Conservation (phyloP, 768 basidiomycete species). For the Crassisporium funariophilum region DNA sequence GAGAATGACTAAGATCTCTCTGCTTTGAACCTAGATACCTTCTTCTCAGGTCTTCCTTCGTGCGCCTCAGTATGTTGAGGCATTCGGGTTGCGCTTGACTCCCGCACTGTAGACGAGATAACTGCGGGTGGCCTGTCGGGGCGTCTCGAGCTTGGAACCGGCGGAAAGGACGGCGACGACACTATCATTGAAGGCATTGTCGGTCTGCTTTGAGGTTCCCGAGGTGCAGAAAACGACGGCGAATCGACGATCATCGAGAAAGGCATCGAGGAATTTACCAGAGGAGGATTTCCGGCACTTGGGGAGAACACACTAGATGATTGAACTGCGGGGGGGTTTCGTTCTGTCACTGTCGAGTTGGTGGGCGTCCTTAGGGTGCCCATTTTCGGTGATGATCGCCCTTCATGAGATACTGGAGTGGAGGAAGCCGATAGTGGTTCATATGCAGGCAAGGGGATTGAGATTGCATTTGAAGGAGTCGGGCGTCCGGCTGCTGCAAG, state of each 20-base stretch:
- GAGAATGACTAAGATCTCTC: constrained; percentile 20
- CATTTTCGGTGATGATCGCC: constrained; percentile 39
- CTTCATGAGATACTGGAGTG: constrained; percentile 29
- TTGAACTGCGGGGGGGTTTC: background rate
- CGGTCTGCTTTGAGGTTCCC: background rate
- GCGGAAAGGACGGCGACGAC: constrained; percentile 8
- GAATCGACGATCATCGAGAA: constrained; percentile 40
- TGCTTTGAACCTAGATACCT: constrained; percentile 32
- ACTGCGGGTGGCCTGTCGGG: constrained; percentile 30
- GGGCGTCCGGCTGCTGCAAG: constrained; percentile 34
- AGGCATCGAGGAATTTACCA: constrained; percentile 4
- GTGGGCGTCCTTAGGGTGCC: constrained; percentile 6
- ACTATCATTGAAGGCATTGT: constrained; percentile 2
- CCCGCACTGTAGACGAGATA: constrained; percentile 28
- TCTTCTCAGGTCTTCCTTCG: constrained; percentile 17
- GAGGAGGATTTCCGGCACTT: constrained; percentile 3
- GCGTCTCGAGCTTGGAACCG: constrained; percentile 20
- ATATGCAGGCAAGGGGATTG: constrained; percentile 5
- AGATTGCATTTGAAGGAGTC: constrained; percentile 8
- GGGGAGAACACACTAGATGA: constrained; percentile 9
- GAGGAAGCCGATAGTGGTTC: constrained; percentile 19
- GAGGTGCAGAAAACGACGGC: constrained; percentile 38
- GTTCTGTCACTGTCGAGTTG: constrained; percentile 7
- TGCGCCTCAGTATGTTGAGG: background rate
- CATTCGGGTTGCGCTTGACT: constrained; percentile 13